Conservation (phyloP, 495 filamentous ascomycete species). For the Jackrogersella multiformis region DNA sequence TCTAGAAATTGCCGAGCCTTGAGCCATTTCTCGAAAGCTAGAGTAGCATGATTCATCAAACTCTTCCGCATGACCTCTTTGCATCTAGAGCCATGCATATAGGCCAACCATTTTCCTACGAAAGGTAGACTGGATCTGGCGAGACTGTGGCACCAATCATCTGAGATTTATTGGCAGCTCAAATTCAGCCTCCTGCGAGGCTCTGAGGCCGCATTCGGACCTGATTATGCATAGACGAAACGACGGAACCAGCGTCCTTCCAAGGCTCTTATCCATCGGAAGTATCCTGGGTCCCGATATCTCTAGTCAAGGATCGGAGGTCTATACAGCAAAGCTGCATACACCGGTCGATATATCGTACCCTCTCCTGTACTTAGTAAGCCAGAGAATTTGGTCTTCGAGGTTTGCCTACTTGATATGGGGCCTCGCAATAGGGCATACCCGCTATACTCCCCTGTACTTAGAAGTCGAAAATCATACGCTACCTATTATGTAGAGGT, state of each 20-base stretch:
- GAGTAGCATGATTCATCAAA: slow-evolving; percentile 5
- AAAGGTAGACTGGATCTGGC: slow-evolving; percentile 10
- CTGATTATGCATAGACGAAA: slow-evolving; percentile 16
- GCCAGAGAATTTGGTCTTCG: neutral
- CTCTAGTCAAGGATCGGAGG: slow-evolving; percentile 16
- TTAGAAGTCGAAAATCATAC: slow-evolving; percentile 1
- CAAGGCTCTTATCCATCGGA: slow-evolving; percentile 12
- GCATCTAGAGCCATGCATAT: slow-evolving; percentile 6
- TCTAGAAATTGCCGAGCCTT: slow-evolving; percentile 22
- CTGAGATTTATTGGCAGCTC: neutral
- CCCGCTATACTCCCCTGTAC: neutral
- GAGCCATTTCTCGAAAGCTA: slow-evolving; percentile 28
- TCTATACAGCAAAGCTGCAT: slow-evolving; percentile 14
- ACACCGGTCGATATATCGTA: slow-evolving; percentile 29
- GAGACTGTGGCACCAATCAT: slow-evolving; percentile 1
- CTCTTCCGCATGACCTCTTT: slow-evolving; percentile 31
- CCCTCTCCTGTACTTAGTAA: slow-evolving; percentile 32
- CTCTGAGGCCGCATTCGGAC: slow-evolving; percentile 19
- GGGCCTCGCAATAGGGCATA: neutral
- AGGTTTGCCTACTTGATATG: slow-evolving; percentile 3
- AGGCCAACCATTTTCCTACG: slow-evolving; percentile 2
- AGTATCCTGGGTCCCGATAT: slow-evolving; percentile 1
- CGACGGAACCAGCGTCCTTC: neutral
- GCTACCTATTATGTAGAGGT: neutral
- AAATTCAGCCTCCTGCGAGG: slow-evolving; percentile 21